Evolutionary conservation across 495 filamentous ascomycete species (phyloP).

Genomic region (Aspergillus olivimuriae): DNA sequence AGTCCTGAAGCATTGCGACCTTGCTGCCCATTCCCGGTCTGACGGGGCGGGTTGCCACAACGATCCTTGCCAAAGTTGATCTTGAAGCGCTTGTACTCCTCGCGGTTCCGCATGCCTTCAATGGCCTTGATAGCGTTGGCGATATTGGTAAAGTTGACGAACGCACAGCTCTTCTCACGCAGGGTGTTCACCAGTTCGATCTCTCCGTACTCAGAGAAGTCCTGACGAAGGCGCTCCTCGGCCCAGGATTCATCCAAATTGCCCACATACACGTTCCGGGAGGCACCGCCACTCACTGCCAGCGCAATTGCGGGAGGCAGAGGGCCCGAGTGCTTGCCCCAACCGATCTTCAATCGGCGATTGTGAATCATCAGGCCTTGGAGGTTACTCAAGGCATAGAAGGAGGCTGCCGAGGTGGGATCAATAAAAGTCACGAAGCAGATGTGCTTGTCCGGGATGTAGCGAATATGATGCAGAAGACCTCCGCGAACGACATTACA

Average conservation of each 20-base stretch:
- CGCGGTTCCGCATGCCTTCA: slow-evolving; percentile 86
- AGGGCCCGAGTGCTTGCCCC: slow-evolving; percentile 98
- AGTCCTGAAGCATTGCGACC: slow-evolving; percentile 45
- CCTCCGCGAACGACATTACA: slow-evolving; percentile 95
- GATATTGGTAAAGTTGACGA: slow-evolving; percentile 99
- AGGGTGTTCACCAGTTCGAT: slow-evolving; percentile 96
- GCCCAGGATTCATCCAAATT: slow-evolving; percentile 97
- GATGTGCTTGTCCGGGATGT: slow-evolving; percentile 99
- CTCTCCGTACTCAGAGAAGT: slow-evolving; percentile 97
- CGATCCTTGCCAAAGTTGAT: slow-evolving; percentile 99
- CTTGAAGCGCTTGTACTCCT: slow-evolving; percentile 97
- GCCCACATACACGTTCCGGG: slow-evolving; percentile 94
- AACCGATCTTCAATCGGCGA: slow-evolving; percentile 93
- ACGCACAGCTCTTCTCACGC: slow-evolving; percentile 97
- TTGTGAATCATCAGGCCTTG: slow-evolving; percentile 99
- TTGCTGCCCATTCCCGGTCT: slow-evolving; percentile 59
- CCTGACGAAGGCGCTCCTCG: slow-evolving; percentile 89
- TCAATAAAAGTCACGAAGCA: slow-evolving; percentile 99
- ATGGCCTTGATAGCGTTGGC: slow-evolving; percentile 99
- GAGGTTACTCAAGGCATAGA: slow-evolving; percentile 94
- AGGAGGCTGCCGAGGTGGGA: slow-evolving; percentile 93
- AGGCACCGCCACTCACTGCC: slow-evolving; percentile 90
- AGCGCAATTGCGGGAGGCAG: slow-evolving; percentile 94
- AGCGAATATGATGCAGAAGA: slow-evolving; percentile 92
- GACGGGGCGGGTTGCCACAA: slow-evolving; percentile 92